Evolutionary conservation across 2,329 filamentous ascomycete genomes (phyloP).

Genomic region (Exophiala dermatitidis): DNA sequence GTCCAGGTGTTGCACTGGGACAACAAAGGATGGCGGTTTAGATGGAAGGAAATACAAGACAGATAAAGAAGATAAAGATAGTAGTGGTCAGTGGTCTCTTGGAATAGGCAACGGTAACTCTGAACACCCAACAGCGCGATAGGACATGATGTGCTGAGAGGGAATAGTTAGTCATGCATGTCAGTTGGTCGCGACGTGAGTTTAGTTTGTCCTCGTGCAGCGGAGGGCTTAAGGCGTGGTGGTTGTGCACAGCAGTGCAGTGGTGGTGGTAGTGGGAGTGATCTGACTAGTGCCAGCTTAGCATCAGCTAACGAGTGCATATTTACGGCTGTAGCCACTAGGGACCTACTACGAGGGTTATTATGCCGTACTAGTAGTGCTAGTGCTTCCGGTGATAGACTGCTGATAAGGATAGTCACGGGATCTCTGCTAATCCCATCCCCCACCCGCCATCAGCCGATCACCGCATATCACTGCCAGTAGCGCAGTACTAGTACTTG

Average conservation of each 20-base stretch:
- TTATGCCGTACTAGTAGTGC: not conserved
- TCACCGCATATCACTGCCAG: not conserved
- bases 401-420: not conserved
- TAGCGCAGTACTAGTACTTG: not conserved
- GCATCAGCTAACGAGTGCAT: no score
- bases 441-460: not conserved
- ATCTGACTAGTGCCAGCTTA: no score
- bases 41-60: conserved; percentile 1
- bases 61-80: conserved; percentile 7
- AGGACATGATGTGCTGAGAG: not conserved
- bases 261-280: no score
- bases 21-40: not conserved
- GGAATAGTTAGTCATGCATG: conserved; percentile 5
- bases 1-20: not conserved
- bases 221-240: not conserved
- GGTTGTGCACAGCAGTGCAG: not conserved
- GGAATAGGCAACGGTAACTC: not conserved
- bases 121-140: conserved; percentile 3
- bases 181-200: conserved; percentile 2
- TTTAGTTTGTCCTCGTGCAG: not conserved
- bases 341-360: not conserved
- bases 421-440: not conserved
- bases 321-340: no score
- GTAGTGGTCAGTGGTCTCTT: not conserved
- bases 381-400: not conserved